A percentile compares a stretch with the other conserved stretches of the same genome.
Evolutionary conservation across 495 filamentous ascomycete genomes (phyloP).

Genomic region (Sabuloglossum arenarium): DNA sequence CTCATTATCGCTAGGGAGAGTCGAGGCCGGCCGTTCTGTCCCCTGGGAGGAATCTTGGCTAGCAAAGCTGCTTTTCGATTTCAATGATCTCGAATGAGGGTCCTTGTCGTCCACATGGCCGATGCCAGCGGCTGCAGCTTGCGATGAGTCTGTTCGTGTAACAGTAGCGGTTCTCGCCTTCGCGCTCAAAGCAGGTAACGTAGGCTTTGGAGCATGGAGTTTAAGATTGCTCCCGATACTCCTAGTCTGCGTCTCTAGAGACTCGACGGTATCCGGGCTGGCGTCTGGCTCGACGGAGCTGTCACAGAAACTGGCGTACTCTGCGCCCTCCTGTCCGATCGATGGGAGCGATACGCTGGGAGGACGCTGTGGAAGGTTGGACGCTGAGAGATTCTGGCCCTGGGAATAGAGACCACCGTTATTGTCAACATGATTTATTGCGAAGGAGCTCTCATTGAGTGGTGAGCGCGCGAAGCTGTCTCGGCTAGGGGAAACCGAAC

Average conservation of each 20-base stretch:
- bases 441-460: conserved; percentile 43
- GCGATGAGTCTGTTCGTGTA: conserved; percentile 71
- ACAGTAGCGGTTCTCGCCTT: conserved; percentile 62
- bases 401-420: conserved; percentile 14
- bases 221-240: conserved; percentile 64
- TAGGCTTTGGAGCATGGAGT: conserved; percentile 80
- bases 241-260: conserved; percentile 41
- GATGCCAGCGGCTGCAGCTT: conserved; percentile 64
- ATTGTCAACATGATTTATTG: conserved; percentile 18
- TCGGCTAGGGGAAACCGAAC: conserved; percentile 55
- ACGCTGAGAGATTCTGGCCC: conserved; percentile 17
- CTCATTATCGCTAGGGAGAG: conserved; percentile 37
- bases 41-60: conserved; percentile 29
- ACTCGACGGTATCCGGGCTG: conserved; percentile 13
- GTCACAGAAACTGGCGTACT: conserved; percentile 50
- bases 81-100: conserved; percentile 26
- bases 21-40: conserved; percentile 25
- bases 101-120: conserved; percentile 42
- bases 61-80: conserved; percentile 24
- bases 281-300: conserved; percentile 9
- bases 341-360: conserved; percentile 66
- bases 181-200: conserved; percentile 52
- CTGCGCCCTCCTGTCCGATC: conserved; percentile 71
- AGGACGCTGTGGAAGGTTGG: conserved; percentile 30
- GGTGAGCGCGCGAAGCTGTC: conserved; percentile 71